Base-by-base conservation (phyloP, 306 rosid species). In the Urtica urens region DNA sequence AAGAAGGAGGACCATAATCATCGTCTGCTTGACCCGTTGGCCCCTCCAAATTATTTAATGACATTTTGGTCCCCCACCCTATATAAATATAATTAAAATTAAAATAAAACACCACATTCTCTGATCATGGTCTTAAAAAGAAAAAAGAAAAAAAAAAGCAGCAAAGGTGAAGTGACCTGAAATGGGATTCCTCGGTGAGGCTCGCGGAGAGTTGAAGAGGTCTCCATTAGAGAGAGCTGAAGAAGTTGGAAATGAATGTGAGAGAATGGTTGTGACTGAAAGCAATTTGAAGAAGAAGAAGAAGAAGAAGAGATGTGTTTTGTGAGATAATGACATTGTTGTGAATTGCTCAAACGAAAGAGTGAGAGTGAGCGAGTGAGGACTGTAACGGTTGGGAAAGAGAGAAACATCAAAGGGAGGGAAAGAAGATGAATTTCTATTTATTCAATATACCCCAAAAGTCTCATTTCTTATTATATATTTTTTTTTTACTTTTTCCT, bases 11-110 rank as follows among this genome's bases (percentile, higher is more conserved):
- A 10, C 74, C 51, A 42, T 44, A 30, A 38, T 71, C 66, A 40
- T 63, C 34, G 81, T 68, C 34, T 55, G 72, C 30, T 20, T 55
- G 72, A 24, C 16, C 49, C 17, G 16, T 16, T 10, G 81, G 81
- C 26, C 63, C 78, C 51, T 63, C 81, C 55, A 57, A n/a, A n/a
- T n/a, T n/a, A n/a, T n/a, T 65, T 23, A 39, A 19, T 29, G 55
- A 48, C 63, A 57, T 65, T 47, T 29, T 49, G 22, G 54, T 59
- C 57, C 49, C 60, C 69, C 41, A 23, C 21, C 57, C 44, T 57
- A 70, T 38, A 25, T 13, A 21, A 37, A 15, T 26, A 38, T 42
- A 43, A 61, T 31, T 31, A 7, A 31, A 7, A 13, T 31, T 31
- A 13, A 13, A 7, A 7, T 31, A 0, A 13, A 7, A 7, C 37